A percentile compares a stretch with the other conserved stretches of the same genome.
phyloP scores from a whole-genome alignment of 1,284 basidiomycete species.

The Tylopilus orsonianus region DNA sequence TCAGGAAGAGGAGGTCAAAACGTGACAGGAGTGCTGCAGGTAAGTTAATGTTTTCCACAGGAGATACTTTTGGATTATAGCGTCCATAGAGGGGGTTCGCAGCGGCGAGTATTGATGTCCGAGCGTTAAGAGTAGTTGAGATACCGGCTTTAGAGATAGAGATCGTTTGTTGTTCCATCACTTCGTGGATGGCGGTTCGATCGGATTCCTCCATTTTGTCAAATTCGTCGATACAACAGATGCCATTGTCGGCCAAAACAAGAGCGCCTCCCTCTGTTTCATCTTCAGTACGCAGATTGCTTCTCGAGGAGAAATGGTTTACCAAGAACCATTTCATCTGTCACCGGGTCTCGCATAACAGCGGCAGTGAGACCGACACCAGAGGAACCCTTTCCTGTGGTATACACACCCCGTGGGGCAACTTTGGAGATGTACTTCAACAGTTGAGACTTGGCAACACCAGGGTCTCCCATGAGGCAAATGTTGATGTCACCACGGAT shows the following conservation, averaged over 20 bases:
- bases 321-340: constrained; percentile 99
- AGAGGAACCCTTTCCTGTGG: constrained; percentile 96
- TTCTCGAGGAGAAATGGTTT: constrained; percentile 32
- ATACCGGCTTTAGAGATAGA: constrained; percentile 99
- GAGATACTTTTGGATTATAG: constrained; percentile 96
- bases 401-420: constrained; percentile 96
- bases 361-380: constrained; percentile 99
- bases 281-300: constrained; percentile 2
- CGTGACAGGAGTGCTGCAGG: constrained; percentile 94
- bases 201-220: constrained; percentile 99
- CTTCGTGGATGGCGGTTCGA: constrained; percentile 98
- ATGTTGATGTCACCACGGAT: constrained; percentile 98
- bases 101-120: constrained; percentile 96
- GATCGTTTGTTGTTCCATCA: constrained; percentile 99
- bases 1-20: constrained; percentile 96
- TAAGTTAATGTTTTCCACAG: constrained; percentile 99
- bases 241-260: constrained; percentile 98
- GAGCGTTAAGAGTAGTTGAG: constrained; percentile 97
- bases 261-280: constrained; percentile 92
- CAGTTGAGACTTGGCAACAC: constrained; percentile 98
- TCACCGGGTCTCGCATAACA: constrained; percentile 99
- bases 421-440: constrained; percentile 99
- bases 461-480: constrained; percentile 99
- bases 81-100: constrained; percentile 98
- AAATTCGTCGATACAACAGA: constrained; percentile 99